A percentile compares a stretch with the other conserved stretches of the same genome.
Evolutionary conservation across 2,329 filamentous ascomycete species (phyloP).

Genomic region (Nothophoma quercina): DNA sequence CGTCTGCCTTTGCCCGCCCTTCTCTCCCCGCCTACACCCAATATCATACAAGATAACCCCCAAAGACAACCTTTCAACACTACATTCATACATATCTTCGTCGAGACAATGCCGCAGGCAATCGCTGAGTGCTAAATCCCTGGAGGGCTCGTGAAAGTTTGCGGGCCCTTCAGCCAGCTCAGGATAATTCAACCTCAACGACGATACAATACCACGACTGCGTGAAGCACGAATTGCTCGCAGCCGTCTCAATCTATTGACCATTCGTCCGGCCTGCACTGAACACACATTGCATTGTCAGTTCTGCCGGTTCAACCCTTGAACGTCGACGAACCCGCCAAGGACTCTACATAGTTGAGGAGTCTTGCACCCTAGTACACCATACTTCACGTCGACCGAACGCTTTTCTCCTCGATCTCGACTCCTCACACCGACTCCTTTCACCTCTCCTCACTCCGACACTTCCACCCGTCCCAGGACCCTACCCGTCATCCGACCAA

Average conservation of each 20-base stretch:
- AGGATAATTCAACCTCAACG: constrained; percentile 69
- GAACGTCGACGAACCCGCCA: constrained; percentile 44
- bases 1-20: constrained; percentile 36
- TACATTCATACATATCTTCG: constrained; percentile 46
- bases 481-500: background rate
- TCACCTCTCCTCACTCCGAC: constrained; percentile 8
- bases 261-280: constrained; percentile 43
- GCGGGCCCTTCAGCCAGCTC: constrained; percentile 79
- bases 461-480: background rate
- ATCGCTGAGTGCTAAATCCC: constrained; percentile 78
- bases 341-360: constrained; percentile 48
- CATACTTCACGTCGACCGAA: constrained; percentile 34
- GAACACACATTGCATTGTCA: constrained; percentile 42
- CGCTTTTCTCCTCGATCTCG: constrained; percentile 30
- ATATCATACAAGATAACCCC: constrained; percentile 48
- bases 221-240: constrained; percentile 44
- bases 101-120: constrained; percentile 58
- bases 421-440: constrained; percentile 10
- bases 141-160: constrained; percentile 68
- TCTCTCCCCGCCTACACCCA: constrained; percentile 48
- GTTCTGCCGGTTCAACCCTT: constrained; percentile 38
- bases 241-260: constrained; percentile 43
- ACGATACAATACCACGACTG: constrained; percentile 50
- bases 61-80: constrained; percentile 31
- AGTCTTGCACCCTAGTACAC: constrained; percentile 45